Conservation (phyloP, 2,329 filamentous ascomycete genomes). For the Catunica adiposa region DNA sequence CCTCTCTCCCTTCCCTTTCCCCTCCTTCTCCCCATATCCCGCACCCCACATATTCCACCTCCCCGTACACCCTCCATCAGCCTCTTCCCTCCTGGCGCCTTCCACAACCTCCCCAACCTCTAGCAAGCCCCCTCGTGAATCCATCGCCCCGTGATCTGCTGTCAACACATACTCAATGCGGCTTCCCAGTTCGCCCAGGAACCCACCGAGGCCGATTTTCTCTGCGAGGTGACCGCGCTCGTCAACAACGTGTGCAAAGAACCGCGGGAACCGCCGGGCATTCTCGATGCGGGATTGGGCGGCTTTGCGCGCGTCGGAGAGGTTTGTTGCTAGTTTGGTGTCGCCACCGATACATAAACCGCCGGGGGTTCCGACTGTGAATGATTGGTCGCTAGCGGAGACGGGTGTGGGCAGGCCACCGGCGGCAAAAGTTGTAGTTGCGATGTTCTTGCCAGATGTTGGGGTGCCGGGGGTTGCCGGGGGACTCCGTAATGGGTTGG, state of each 20-base stretch:
- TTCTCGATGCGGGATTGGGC: conserved; percentile 50
- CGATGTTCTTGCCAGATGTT: conserved; percentile 8
- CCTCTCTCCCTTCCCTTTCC: conserved; percentile 20
- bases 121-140: conserved; percentile 39
- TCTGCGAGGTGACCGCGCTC: conserved; percentile 35
- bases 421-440: background rate
- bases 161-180: conserved; percentile 42
- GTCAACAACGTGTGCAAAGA: conserved; percentile 40
- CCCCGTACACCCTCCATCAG: conserved; percentile 29
- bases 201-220: conserved; percentile 40
- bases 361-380: conserved; percentile 18
- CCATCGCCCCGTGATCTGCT: conserved; percentile 38
- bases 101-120: conserved; percentile 34
- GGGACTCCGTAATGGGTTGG: background rate
- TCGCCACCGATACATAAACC: conserved; percentile 18
- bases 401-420: conserved; percentile 15
- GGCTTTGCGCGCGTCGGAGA: conserved; percentile 37
- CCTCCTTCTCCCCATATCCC: conserved; percentile 25
- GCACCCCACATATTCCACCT: conserved; percentile 29
- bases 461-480: conserved; percentile 2
- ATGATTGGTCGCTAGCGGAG: background rate
- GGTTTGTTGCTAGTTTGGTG: conserved; percentile 22
- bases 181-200: conserved; percentile 43
- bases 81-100: conserved; percentile 30
- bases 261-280: conserved; percentile 36